Percentiles rank a stretch among this genome's conserved stretches.
Conservation (phyloP, 2,329 filamentous ascomycete species). For the Colletotrichum scovillei region DNA sequence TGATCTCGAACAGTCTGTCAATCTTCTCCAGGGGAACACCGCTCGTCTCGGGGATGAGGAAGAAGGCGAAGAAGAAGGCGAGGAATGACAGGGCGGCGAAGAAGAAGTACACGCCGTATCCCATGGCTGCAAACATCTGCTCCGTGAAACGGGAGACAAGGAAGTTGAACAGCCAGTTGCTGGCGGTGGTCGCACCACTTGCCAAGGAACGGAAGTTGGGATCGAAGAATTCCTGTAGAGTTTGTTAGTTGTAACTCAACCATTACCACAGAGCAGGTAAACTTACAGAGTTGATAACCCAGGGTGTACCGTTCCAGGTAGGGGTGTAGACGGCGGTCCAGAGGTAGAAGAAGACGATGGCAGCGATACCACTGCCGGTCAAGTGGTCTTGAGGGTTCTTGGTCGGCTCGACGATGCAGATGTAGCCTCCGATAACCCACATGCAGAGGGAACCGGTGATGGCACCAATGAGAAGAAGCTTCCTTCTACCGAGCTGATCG, state of each 20-base stretch:
- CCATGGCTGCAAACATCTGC: constrained; percentile 58
- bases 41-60: constrained; percentile 65
- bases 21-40: constrained; percentile 63
- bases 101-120: constrained; percentile 66
- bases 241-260: background rate
- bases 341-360: constrained; percentile 75
- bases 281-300: constrained; percentile 63
- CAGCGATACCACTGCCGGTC: constrained; percentile 62
- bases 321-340: constrained; percentile 67
- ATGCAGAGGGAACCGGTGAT: constrained; percentile 68
- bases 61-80: constrained; percentile 60
- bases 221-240: constrained; percentile 67
- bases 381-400: constrained; percentile 46
- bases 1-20: constrained; percentile 58
- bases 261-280: no score
- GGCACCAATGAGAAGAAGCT: constrained; percentile 70
- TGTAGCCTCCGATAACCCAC: constrained; percentile 70
- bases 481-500: constrained; percentile 59
- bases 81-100: constrained; percentile 62
- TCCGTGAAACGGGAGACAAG: constrained; percentile 65
- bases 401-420: constrained; percentile 53
- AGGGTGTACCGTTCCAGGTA: constrained; percentile 70
- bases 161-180: constrained; percentile 69
- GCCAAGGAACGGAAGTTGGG: constrained; percentile 53
- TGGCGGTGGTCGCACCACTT: constrained; percentile 68